Base-by-base conservation (phyloP, 1,284 basidiomycete genomes). In the Ganoderma sinense region DNA sequence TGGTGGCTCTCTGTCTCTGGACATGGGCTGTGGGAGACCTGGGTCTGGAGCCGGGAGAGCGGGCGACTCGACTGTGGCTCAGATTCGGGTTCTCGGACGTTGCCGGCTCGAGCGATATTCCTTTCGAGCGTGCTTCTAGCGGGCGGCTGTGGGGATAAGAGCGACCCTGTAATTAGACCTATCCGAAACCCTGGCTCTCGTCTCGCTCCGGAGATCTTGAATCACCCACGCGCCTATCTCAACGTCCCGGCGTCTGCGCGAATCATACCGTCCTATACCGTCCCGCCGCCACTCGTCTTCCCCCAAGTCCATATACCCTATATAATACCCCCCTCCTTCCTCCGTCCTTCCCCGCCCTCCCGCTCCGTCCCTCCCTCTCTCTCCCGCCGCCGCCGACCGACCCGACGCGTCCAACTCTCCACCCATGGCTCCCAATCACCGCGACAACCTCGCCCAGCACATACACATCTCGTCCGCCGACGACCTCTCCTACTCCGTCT, bases 391-490 rank as follows among this genome's bases (percentile, higher is more conserved):
- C 43, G 26, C 61, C 45, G n/a, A 43, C 16, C 48, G 2, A 26
- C 26, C 41, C 41, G 43, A 63, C 62, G 62, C 62, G 43, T 45
- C 0, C 40, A 41, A 41, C 36, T n/a, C 62, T 31, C 45, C 62
- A 29, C 33, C 33, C 48, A 64, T 64, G 62, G 45, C 62, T 39
- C 45, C 48, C 70, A 73, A 76, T 62, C 75, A 73, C 69, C 73
- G 72, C 72, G 69, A 73, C 45, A 64, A 69, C 63, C 75, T 75
- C 68, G 74, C 74, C 8, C 74, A 78, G 67, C 78, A 80, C 71
- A 77, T 80, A 71, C 77, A 76, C 70, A 75, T 80, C 68, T 80
- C 78, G 70, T 80, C 78, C 71, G 75, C 76, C 20, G 78, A 80
- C 69, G 77, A 79, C 70, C 76, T 80, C 72, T 77, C 78, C 65